Evolutionary conservation across 345 rosid species (phyloP).

Genomic region (Corymbia maculata): DNA sequence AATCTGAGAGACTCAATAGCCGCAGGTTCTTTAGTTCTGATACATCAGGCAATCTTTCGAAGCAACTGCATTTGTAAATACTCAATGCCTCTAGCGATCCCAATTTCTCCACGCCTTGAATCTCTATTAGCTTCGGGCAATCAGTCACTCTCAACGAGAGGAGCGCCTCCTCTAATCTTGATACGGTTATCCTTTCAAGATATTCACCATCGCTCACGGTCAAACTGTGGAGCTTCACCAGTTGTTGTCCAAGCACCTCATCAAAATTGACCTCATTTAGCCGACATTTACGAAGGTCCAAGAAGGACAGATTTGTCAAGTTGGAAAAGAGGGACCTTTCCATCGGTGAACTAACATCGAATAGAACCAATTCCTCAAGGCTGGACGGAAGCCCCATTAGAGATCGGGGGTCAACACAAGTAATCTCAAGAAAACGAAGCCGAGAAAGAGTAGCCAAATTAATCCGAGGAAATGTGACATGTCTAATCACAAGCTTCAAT

Average conservation of each 20-base stretch:
- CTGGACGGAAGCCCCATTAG: neutral
- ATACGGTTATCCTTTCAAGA: too few species aligned
- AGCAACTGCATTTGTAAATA: too few species aligned
- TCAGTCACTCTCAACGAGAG: too few species aligned
- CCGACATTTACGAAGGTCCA: accelerated
- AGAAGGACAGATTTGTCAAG: neutral
- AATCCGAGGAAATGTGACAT: neutral
- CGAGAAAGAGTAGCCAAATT: neutral
- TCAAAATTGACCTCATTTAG: neutral
- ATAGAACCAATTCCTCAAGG: neutral
- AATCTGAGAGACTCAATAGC: too few species aligned
- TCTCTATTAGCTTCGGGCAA: too few species aligned
- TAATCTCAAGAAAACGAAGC: neutral
- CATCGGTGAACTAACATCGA: neutral
- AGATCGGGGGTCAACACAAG: neutral
- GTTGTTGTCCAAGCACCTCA: neutral
- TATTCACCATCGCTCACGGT: neutral
- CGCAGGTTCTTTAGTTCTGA: too few species aligned
- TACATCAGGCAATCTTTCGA: too few species aligned
- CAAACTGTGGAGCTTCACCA: neutral
- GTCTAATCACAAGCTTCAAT: neutral
- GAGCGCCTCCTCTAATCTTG: too few species aligned
- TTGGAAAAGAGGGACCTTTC: neutral
- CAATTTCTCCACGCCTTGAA: too few species aligned
- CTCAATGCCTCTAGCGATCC: too few species aligned